Base-by-base conservation (phyloP, 176 grass and related monocot species). In the Thinopyrum elongatum region DNA sequence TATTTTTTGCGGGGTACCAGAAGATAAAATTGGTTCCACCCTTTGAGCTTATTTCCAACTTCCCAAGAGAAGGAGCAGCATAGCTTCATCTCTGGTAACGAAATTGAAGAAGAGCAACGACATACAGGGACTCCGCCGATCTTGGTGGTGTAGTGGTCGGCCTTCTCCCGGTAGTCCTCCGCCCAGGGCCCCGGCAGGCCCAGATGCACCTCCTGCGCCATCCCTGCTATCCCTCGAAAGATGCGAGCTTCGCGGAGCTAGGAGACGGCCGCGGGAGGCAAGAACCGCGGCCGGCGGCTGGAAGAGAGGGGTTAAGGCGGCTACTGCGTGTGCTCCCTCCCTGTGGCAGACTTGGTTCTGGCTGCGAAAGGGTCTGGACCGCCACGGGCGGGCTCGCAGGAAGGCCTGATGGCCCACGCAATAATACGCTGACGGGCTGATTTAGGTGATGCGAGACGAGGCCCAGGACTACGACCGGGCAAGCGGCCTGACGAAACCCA, bases 61-160 rank as follows among this genome's bases (percentile, higher is more conserved):
- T 57, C 8, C 21, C 2, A 68, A 26, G 31, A 26, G 51, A 47
- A 27, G 14, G 29, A 44, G 23, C 15, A 49, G 42, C 42, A 29
- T 22, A 86, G n/a, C 14, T 82, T 42, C 3, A 7, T 17, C 13
- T 65, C 46, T 30, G n/a, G 1, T 2, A 38, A 1, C 28, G 86
- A 79, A 53, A 80, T 49, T 72, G 30, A 75, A 31, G 19, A 44
- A 22, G 11, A 69, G 0, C 23, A 15, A 51, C 15, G 15, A 86
- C 85, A 38, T 85, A 99, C 92, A 38, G 94, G 90, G 16, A 88
- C 36, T 57, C 97, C 97, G 30, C 97, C 97, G 15, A 99, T 96
- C 78, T 99, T 99, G 31, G 87, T 98, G n/a, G 94, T 96, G 86
- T 93, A 99, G 86, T 96, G 90, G 73, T 98, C 97, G 65, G 92